Percentiles rank a stretch among this genome's conserved stretches.
phyloP scores from a whole-genome alignment of 108 stramenopile genomes.

The Schizochytrium sp. region DNA sequence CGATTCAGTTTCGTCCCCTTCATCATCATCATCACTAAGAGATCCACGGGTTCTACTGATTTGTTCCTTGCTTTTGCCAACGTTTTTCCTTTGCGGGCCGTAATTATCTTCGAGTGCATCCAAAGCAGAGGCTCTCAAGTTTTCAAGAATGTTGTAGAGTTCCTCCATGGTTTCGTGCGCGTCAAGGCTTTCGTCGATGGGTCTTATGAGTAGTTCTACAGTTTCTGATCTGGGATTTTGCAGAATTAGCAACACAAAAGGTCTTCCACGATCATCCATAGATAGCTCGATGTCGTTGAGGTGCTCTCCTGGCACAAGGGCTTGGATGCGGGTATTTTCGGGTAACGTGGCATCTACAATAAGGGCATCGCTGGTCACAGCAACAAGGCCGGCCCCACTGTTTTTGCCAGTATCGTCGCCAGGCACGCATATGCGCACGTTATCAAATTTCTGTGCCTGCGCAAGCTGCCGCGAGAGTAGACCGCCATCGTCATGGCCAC shows the following conservation, averaged over 20 bases:
- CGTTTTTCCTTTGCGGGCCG: background rate
- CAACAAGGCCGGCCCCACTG: background rate
- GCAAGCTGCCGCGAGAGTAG: background rate
- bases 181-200: background rate
- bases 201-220: background rate
- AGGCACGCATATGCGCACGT: background rate
- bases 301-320: slow-evolving; percentile 12
- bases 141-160: background rate
- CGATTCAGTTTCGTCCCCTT: too few relatives aligned
- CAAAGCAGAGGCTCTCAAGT: background rate
- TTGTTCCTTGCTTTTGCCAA: background rate
- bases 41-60: background rate
- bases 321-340: background rate
- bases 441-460: background rate
- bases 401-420: background rate
- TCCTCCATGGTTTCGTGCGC: background rate
- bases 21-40: too few relatives aligned
- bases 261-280: background rate
- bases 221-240: background rate
- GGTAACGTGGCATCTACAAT: background rate
- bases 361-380: background rate
- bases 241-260: slow-evolving; percentile 27
- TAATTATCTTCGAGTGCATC: background rate
- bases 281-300: slow-evolving; percentile 18
- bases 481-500: background rate